A percentile compares a stretch with the other conserved stretches of the same genome.
Conservation (phyloP, 495 filamentous ascomycete genomes). For the Astrothelium subdiscretum region DNA sequence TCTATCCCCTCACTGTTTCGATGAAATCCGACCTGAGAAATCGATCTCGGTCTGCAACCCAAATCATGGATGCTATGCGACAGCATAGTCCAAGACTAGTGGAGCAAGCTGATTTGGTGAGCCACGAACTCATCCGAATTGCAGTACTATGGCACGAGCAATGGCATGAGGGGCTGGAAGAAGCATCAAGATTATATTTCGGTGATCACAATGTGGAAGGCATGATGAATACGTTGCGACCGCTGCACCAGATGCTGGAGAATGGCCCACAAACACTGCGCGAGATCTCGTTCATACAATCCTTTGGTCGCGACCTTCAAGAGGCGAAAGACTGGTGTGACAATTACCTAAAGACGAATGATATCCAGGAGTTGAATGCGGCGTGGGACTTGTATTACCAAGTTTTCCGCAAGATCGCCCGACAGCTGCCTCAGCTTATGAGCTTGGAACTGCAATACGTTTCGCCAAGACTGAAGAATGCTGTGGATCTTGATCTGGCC, state of each 20-base stretch:
- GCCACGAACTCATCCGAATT: conserved; percentile 87
- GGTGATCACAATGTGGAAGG: conserved; percentile 93
- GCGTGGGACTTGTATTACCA: conserved; percentile 99
- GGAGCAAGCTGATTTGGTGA: conserved; percentile 89
- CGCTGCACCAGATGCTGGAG: conserved; percentile 83
- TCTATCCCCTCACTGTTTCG: conserved; percentile 97
- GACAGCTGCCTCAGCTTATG: conserved; percentile 82
- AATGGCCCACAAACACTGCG: conserved; percentile 82
- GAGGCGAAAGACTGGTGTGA: conserved; percentile 93
- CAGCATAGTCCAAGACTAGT: conserved; percentile 89
- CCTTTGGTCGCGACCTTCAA: conserved; percentile 86
- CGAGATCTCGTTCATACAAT: conserved; percentile 95
- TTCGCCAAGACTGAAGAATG: conserved; percentile 77
- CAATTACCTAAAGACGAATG: conserved; percentile 73
- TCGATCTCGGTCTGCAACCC: conserved; percentile 69
- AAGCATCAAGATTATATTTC: conserved; percentile 81
- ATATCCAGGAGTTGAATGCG: conserved; percentile 88
- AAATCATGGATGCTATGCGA: conserved; percentile 97
- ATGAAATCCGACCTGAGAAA: conserved; percentile 83
- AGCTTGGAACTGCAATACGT: conserved; percentile 93
- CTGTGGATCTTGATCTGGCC: conserved; percentile 74
- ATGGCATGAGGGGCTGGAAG: conserved; percentile 98
- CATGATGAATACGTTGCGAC: conserved; percentile 85
- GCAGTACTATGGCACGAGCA: conserved; percentile 97
- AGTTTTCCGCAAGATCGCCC: conserved; percentile 88